A percentile compares a stretch with the other conserved stretches of the same genome.
Conservation (phyloP, 352 stramenopile genomes). For the Sclerospora graminicola region DNA sequence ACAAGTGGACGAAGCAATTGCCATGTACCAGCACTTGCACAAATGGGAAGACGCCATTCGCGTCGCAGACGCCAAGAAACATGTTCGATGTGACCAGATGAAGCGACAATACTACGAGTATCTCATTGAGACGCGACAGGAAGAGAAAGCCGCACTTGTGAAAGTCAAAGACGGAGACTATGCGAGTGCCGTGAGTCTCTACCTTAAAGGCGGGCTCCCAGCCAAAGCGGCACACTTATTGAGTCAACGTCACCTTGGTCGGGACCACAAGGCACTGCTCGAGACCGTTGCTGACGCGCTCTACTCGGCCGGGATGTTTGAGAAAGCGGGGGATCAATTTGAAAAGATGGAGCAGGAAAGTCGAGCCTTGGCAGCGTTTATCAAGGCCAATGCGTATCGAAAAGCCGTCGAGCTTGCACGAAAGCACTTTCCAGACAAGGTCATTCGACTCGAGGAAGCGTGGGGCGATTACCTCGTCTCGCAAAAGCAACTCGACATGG, state of each 20-base stretch:
- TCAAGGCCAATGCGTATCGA: constrained; percentile 88
- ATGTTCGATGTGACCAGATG: constrained; percentile 79
- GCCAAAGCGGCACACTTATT: too few species aligned
- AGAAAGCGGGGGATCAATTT: constrained; percentile 91
- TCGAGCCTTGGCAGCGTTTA: constrained; percentile 85
- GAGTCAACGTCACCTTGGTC: too few species aligned
- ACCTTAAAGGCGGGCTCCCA: too few species aligned
- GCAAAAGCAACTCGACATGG: too few species aligned
- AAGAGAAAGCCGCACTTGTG: too few species aligned
- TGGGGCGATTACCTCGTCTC: constrained; percentile 96
- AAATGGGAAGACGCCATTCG: constrained; percentile 92
- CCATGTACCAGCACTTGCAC: constrained; percentile 92
- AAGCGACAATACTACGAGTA: too few species aligned
- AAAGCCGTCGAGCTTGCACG: constrained; percentile 90
- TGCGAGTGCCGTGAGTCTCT: constrained; percentile 86
- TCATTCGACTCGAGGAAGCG: constrained; percentile 84
- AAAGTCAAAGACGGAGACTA: constrained; percentile 91
- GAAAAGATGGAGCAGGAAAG: constrained; percentile 89
- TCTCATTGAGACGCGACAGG: too few species aligned
- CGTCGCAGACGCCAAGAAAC: constrained; percentile 80
- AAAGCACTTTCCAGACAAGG: constrained; percentile 86
- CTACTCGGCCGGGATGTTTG: constrained; percentile 84
- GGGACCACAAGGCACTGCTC: too few species aligned
- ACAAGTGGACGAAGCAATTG: constrained; percentile 89
- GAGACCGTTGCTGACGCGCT: constrained; percentile 87